Evolutionary conservation across 257 asterid species (phyloP).

Genomic region (Solanum tarijense): DNA sequence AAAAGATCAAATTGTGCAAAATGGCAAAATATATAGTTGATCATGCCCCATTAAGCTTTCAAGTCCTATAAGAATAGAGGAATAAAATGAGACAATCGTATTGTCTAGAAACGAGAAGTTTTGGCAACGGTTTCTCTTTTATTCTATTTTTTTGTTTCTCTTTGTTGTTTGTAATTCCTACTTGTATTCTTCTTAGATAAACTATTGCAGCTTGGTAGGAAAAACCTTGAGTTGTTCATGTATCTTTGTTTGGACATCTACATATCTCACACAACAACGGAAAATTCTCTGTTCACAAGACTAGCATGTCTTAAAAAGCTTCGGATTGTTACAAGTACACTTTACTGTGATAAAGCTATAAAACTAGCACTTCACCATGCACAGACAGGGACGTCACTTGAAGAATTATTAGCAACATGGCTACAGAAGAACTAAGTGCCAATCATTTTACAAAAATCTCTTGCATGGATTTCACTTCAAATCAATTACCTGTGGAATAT

Average conservation of each 20-base stretch:
- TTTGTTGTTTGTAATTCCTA: not conserved
- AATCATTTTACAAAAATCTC: not conserved
- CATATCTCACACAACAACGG: not conserved
- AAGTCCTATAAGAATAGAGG: not conserved
- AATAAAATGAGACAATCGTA: not conserved
- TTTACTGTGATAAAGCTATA: not conserved
- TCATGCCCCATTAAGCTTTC: not conserved
- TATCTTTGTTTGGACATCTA: not conserved
- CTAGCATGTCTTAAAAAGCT: not conserved
- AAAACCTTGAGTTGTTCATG: not conserved
- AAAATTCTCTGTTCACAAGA: not conserved
- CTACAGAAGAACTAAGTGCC: not conserved
- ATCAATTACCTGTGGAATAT: conserved; percentile 78
- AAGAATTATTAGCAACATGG: not conserved
- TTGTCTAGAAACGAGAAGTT: not conserved
- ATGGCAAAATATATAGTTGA: not conserved
- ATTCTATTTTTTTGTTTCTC: not conserved
- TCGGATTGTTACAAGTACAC: not conserved
- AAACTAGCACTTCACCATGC: not conserved
- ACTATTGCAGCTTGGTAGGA: not conserved
- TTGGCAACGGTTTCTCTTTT: not conserved
- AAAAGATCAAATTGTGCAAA: not conserved
- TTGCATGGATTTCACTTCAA: not conserved
- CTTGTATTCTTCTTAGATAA: not conserved
- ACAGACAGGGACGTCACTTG: not conserved